A percentile compares a stretch with the other conserved stretches of the same genome.
Evolutionary conservation across 495 filamentous ascomycete genomes (phyloP).

Genomic region (Opeltia flavorubescens): DNA sequence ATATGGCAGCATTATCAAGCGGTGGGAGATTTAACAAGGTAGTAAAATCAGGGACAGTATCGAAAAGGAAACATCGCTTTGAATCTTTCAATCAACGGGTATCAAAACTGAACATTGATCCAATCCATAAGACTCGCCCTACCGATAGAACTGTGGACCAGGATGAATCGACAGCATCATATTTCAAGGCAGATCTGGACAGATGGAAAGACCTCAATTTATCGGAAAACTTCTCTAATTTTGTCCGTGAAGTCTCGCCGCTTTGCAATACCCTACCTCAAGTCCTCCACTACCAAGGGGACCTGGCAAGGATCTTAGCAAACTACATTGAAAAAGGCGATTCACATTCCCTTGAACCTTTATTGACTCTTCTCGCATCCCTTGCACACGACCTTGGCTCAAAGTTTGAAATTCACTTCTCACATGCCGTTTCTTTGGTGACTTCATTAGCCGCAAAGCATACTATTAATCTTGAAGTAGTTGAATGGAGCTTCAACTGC

Average conservation of each 20-base stretch:
- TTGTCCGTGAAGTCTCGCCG: slow-evolving; percentile 54
- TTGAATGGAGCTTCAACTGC: slow-evolving; percentile 93
- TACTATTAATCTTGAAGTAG: slow-evolving; percentile 56
- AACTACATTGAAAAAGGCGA: slow-evolving; percentile 67
- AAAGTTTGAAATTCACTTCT: slow-evolving; percentile 82
- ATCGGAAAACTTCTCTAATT: slow-evolving; percentile 61
- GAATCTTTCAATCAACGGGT: slow-evolving; percentile 89
- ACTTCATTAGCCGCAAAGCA: slow-evolving; percentile 47
- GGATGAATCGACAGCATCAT: slow-evolving; percentile 50
- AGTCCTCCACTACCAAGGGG: slow-evolving; percentile 73
- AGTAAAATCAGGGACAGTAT: slow-evolving; percentile 49
- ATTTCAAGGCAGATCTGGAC: slow-evolving; percentile 66
- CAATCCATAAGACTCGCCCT: slow-evolving; percentile 70
- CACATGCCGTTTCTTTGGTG: slow-evolving; percentile 52
- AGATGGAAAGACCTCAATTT: slow-evolving; percentile 87
- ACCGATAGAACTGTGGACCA: slow-evolving; percentile 63
- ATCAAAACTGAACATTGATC: slow-evolving; percentile 85
- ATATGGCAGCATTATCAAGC: slow-evolving; percentile 45
- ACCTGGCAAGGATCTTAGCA: slow-evolving; percentile 65
- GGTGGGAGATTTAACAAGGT: slow-evolving; percentile 51
- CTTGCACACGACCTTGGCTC: slow-evolving; percentile 84
- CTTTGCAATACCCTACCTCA: slow-evolving; percentile 83
- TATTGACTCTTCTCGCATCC: slow-evolving; percentile 69
- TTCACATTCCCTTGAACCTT: slow-evolving; percentile 62
- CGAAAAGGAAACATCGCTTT: slow-evolving; percentile 72